phyloP scores from a whole-genome alignment of 2,329 filamentous ascomycete genomes.

The Aspergillus proliferans region DNA sequence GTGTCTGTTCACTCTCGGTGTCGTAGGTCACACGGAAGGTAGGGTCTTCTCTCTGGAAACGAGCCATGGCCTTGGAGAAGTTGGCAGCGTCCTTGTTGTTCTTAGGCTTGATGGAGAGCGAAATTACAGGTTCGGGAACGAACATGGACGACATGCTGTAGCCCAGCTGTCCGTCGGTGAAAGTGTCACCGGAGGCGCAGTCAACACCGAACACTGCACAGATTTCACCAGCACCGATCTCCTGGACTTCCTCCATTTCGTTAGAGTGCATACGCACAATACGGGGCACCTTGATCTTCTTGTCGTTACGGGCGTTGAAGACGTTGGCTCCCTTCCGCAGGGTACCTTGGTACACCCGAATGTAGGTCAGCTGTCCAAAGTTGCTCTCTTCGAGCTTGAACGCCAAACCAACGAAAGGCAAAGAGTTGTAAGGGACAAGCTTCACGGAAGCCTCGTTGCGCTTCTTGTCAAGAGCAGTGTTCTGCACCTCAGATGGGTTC shows the following conservation, averaged over 20 bases:
- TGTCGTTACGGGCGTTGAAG: constrained; percentile 88
- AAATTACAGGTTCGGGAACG: constrained; percentile 96
- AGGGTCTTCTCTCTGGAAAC: constrained; percentile 96
- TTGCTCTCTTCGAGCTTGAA: constrained; percentile 99
- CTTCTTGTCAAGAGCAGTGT: constrained; percentile 78
- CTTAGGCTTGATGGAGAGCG: constrained; percentile 94
- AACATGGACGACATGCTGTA: constrained; percentile 98
- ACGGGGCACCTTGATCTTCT: constrained; percentile 92
- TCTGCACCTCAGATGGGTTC: constrained; percentile 82
- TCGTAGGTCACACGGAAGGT: constrained; percentile 96
- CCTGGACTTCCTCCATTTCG: constrained; percentile 93
- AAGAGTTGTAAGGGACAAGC: constrained; percentile 84
- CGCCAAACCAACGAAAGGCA: constrained; percentile 90
- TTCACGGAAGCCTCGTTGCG: constrained; percentile 73
- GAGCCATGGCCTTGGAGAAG: constrained; percentile 98
- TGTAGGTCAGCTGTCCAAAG: constrained; percentile 96
- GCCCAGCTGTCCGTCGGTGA: constrained; percentile 85
- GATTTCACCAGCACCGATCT: constrained; percentile 94
- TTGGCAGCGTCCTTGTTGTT: constrained; percentile 83
- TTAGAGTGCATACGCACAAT: constrained; percentile 99
- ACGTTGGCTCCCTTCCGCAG: constrained; percentile 83
- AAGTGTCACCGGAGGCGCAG: constrained; percentile 95
- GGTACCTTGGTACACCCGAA: constrained; percentile 93
- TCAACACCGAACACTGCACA: constrained; percentile 98
- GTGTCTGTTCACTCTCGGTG: constrained; percentile 86